Percentiles rank a stretch among this genome's conserved stretches.
phyloP scores from a whole-genome alignment of 2,329 filamentous ascomycete genomes.

The Penicillium sp. region DNA sequence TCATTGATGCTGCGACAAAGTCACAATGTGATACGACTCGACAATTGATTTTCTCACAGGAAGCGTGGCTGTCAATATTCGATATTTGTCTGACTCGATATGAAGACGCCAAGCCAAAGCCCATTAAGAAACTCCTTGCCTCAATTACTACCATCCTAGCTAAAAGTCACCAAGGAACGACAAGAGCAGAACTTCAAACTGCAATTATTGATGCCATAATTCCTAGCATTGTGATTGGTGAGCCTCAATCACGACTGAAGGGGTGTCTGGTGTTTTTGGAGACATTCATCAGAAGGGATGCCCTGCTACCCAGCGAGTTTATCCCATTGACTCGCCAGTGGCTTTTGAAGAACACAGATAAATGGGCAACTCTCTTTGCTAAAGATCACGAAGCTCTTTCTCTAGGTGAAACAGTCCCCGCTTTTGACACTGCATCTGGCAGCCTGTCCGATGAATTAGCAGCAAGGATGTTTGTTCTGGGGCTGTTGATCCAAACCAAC shows the following conservation, averaged over 20 bases:
- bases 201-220: constrained; percentile 28
- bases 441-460: constrained; percentile 21
- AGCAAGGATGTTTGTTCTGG: constrained; percentile 32
- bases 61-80: constrained; percentile 42
- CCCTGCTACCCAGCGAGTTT: constrained; percentile 31
- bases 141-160: constrained; percentile 38
- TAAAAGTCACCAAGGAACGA: constrained; percentile 26
- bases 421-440: constrained; percentile 2
- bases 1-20: constrained; percentile 38
- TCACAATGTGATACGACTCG: constrained; percentile 33
- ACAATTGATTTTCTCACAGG: constrained; percentile 32
- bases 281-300: constrained; percentile 38
- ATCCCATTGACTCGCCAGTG: constrained; percentile 31
- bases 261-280: constrained; percentile 38
- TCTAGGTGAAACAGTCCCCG: constrained; percentile 22
- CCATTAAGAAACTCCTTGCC: constrained; percentile 45
- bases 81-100: constrained; percentile 41
- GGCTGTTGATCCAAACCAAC: constrained; percentile 32
- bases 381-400: constrained; percentile 33
- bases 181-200: constrained; percentile 19
- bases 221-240: constrained; percentile 39
- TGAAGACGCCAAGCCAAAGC: constrained; percentile 44
- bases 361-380: constrained; percentile 34
- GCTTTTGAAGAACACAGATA: constrained; percentile 31
- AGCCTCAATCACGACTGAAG: constrained; percentile 40